phyloP scores from a whole-genome alignment of 768 basidiomycete species.

The Clitopilus passeckerianus region DNA sequence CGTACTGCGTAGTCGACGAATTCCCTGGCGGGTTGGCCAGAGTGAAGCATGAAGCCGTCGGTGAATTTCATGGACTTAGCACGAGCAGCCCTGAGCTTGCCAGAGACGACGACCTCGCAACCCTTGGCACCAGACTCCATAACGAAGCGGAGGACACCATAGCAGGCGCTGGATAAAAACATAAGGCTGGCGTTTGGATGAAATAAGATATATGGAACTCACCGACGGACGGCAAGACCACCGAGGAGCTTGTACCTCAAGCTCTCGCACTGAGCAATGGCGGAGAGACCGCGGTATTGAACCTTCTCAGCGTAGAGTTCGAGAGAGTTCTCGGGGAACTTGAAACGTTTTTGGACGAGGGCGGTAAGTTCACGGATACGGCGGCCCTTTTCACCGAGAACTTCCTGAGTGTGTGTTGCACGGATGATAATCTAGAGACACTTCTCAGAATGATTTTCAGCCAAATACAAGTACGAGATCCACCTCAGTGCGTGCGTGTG shows the following conservation, averaged over 20 bases:
- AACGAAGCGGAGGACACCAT: constrained; percentile 99
- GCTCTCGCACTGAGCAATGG: constrained; percentile 97
- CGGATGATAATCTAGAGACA: constrained; percentile 89
- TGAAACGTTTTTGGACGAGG: constrained; percentile 99
- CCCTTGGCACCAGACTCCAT: constrained; percentile 99
- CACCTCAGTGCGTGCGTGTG: constrained; percentile 97
- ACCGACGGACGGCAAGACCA: constrained; percentile 98
- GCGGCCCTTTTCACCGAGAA: constrained; percentile 98
- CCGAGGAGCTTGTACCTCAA: constrained; percentile 99
- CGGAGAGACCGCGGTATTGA: constrained; percentile 95
- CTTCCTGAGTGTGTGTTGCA: constrained; percentile 98
- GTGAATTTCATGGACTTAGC: constrained; percentile 99
- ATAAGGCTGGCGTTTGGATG: background rate
- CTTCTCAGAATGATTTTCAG: background rate
- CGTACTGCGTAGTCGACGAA: constrained; percentile 98
- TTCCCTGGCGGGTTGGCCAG: constrained; percentile 94
- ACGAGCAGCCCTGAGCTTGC: constrained; percentile 99
- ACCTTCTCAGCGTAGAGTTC: constrained; percentile 99
- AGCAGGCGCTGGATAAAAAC: constrained; percentile 70
- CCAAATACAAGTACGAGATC: background rate
- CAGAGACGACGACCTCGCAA: constrained; percentile 98
- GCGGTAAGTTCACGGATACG: constrained; percentile 98
- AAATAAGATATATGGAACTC: constrained; percentile 21
- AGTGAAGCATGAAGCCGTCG: constrained; percentile 99
- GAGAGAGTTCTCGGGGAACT: constrained; percentile 97